Base-by-base conservation (phyloP, 78 protist species). In the Dictyostelium firmibasis region DNA sequence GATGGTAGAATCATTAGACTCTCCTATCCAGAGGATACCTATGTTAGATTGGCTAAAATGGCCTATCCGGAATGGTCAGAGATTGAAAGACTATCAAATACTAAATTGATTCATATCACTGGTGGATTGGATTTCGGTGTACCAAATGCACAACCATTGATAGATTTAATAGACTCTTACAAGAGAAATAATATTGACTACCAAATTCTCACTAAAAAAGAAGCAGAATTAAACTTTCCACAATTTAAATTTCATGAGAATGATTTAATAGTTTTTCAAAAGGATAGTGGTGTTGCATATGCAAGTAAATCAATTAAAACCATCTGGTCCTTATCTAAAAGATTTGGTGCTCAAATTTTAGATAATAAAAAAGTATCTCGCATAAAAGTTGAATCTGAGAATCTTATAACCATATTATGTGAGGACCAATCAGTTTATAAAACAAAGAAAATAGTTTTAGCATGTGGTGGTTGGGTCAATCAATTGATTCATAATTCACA, bases 61-160 rank as follows among this genome's bases (percentile, higher is more conserved):
- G 82, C 83, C 0, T 89, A 89, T 47, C 94, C 87, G 13, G 35
- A 81, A 4, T 89, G 94, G 94, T 18, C 14, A 6, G 74, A 79
- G 18, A 84, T 81, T 23, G 94, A 89, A 69, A 78, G 31, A 14
- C 76, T 81, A 67, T 89, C 94, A 41, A 36, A 81, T 20, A 47
- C 35, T 0, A 89, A 89, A 50, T 31, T 89, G 4, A 31, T 81
- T 16, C 94, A 89, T n/a, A 89, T 69, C 13, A 89, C 94, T 23
- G 94, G 94, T 69, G 94, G 94, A 0, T 38, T 89, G 13, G 94
- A 89, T 69, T 89, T 89, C 47, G 94, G 94, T n/a, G 2, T 23
- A 2, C 14, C 31, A n/a, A 33, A 78, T 25, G 23, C 35, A 13
- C 33, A 89, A 35, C 76, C 86, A 81, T 35, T 89, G 29, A 11